phyloP scores from a whole-genome alignment of 1,139 yeast genomes.

The Hansenula sp. region DNA sequence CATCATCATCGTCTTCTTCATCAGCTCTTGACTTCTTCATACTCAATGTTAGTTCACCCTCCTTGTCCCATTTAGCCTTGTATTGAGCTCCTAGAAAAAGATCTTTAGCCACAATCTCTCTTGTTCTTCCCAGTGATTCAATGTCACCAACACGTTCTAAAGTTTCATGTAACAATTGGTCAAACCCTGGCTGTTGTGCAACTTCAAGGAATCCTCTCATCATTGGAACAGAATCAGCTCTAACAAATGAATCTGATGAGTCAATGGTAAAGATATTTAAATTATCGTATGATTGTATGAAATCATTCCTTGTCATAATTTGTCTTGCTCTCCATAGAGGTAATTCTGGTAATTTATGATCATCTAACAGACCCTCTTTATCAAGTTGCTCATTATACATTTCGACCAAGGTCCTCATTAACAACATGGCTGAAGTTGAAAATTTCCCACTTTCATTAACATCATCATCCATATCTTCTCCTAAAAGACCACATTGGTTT shows the following conservation, averaged over 20 bases:
- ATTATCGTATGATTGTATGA: constrained; percentile 70
- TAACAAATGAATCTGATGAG: constrained; percentile 65
- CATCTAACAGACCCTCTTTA: constrained; percentile 22
- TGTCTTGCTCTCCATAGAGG: constrained; percentile 86
- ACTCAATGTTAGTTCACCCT: constrained; percentile 2
- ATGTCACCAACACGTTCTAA: constrained; percentile 71
- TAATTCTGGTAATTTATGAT: constrained; percentile 63
- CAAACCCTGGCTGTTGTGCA: constrained; percentile 67
- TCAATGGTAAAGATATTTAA: constrained; percentile 78
- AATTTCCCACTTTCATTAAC: constrained; percentile 86
- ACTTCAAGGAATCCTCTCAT: constrained; percentile 86
- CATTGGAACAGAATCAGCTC: constrained; percentile 85
- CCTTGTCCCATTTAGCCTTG: constrained; percentile 20
- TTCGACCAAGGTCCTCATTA: constrained; percentile 69
- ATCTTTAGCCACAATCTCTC: constrained; percentile 76
- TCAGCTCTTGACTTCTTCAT: constrained; percentile 7
- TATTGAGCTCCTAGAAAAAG: constrained; percentile 51
- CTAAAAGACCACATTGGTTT: constrained; percentile 77
- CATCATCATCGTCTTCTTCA: constrained; percentile 16
- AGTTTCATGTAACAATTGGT: constrained; percentile 64
- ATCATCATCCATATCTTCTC: constrained; percentile 81
- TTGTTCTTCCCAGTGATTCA: constrained; percentile 75
- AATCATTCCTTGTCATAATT: constrained; percentile 82
- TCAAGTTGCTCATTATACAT: constrained; percentile 43
- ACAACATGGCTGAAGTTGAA: constrained; percentile 70